These are phyloP conservation scores for Acrocalymma vagum DNA, from an alignment of 2,329 filamentous ascomycete species.

Conservation along the genomic window DNA sequence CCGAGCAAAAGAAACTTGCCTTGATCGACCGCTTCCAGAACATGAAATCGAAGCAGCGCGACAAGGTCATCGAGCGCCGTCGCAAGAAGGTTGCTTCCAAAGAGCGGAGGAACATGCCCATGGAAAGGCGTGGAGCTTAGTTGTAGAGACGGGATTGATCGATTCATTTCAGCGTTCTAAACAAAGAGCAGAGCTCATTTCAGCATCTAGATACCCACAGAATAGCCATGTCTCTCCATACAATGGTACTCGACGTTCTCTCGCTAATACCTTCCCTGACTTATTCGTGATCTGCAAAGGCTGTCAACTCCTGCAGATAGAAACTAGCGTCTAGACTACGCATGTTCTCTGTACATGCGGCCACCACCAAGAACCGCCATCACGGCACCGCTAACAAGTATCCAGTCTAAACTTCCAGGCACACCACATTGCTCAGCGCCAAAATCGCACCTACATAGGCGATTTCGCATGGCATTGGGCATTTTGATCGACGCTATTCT, in stretches of 20 bases:
- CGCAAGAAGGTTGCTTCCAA: conserved; percentile 88
- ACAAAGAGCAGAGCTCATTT: conserved; percentile 4
- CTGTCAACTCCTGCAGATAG: no score
- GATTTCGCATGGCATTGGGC: conserved; percentile 35
- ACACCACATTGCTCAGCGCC: conserved; percentile 5
- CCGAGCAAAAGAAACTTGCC: conserved; percentile 87
- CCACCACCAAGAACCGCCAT: no score
- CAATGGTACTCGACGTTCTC: no score
- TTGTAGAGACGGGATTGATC: no score
- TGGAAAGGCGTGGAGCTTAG: conserved; percentile 44
- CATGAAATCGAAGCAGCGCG: conserved; percentile 86
- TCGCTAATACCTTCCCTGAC: no score
- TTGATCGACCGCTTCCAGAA: conserved; percentile 80
- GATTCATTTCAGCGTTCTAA: no score
- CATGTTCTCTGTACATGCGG: no score
- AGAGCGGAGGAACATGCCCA: conserved; percentile 74
- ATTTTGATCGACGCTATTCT: conserved; percentile 34
- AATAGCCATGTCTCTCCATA: no score
- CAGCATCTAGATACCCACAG: no score
- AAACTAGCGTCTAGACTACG: no score
- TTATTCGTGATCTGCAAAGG: conserved; percentile 4
- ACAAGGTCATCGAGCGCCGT: conserved; percentile 84
- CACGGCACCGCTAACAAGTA: no score
- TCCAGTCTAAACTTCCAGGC: conserved; percentile 1
- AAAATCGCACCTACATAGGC: conserved; percentile 22